Percentiles rank a stretch among this genome's conserved stretches.
These are phyloP conservation scores for Pleurotus cornucopiae DNA, from an alignment of 768 basidiomycete species.

Conservation along the genomic window DNA sequence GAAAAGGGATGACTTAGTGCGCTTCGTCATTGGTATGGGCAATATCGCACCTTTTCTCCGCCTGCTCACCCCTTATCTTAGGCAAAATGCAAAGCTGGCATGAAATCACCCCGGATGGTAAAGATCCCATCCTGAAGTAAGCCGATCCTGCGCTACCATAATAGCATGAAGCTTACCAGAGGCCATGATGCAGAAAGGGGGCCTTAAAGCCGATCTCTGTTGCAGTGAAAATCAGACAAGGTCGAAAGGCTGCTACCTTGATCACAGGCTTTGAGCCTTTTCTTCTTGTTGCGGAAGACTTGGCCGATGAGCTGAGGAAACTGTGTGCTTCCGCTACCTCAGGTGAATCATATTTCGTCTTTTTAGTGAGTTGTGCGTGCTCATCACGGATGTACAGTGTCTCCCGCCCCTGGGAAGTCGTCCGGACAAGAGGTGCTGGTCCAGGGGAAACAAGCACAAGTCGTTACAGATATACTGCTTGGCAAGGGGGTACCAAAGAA, in stretches of 20 bases:
- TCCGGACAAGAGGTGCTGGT: slow-evolving; percentile 70
- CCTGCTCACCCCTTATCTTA: not conserved
- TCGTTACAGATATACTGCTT: slow-evolving; percentile 62
- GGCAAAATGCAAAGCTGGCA: slow-evolving; percentile 78
- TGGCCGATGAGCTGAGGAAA: slow-evolving; percentile 76
- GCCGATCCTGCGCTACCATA: slow-evolving; percentile 15
- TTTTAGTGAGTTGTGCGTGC: not conserved
- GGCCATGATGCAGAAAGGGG: slow-evolving; percentile 59
- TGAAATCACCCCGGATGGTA: slow-evolving; percentile 50
- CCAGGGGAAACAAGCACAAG: slow-evolving; percentile 76
- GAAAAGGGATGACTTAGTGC: slow-evolving; percentile 61
- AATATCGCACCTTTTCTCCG: not conserved
- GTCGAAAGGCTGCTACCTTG: slow-evolving; percentile 70
- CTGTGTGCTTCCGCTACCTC: slow-evolving; percentile 78
- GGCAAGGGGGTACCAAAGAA: slow-evolving; percentile 73
- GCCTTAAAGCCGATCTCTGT: slow-evolving; percentile 66
- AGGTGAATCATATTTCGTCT: slow-evolving; percentile 34
- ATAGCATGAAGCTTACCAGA: not conserved
- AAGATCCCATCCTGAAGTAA: slow-evolving; percentile 58
- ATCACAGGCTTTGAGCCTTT: slow-evolving; percentile 82
- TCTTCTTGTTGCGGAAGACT: slow-evolving; percentile 57
- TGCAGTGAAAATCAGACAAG: slow-evolving; percentile 68
- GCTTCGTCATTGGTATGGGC: slow-evolving; percentile 33
- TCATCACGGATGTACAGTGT: slow-evolving; percentile 37
- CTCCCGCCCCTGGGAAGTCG: slow-evolving; percentile 54